phyloP scores from a whole-genome alignment of 768 basidiomycete genomes.

The Pleurotus platypus region DNA sequence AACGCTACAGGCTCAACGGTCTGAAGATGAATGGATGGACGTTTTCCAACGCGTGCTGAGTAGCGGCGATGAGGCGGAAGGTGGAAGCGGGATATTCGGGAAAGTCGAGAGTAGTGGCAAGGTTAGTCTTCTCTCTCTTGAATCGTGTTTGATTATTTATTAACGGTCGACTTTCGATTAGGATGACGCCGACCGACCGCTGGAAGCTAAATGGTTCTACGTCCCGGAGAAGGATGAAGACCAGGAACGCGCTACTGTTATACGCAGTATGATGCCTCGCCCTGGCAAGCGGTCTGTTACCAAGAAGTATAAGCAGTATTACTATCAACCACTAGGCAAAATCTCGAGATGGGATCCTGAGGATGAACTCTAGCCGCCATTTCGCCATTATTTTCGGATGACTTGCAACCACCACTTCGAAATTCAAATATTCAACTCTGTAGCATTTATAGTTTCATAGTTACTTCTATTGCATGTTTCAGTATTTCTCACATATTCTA shows the following conservation, averaged over 20 bases:
- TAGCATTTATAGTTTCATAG: too few relatives aligned
- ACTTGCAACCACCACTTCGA: too few relatives aligned
- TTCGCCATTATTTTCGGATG: too few relatives aligned
- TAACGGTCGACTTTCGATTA: slow-evolving; percentile 16
- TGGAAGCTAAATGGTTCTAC: slow-evolving; percentile 75
- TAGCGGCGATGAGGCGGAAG: slow-evolving; percentile 32
- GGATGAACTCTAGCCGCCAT: slow-evolving; percentile 42
- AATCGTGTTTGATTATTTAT: too few relatives aligned
- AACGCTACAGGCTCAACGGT: slow-evolving; percentile 36
- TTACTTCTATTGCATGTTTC: too few relatives aligned
- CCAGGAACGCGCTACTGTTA: slow-evolving; percentile 62
- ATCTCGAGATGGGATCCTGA: slow-evolving; percentile 74
- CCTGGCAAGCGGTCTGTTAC: slow-evolving; percentile 72
- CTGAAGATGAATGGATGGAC: slow-evolving; percentile 44
- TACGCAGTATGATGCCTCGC: slow-evolving; percentile 72
- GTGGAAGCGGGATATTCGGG: slow-evolving; percentile 62
- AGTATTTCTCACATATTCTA: too few relatives aligned
- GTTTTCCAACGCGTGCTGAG: slow-evolving; percentile 50
- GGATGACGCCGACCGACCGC: slow-evolving; percentile 45
- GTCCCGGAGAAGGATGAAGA: slow-evolving; percentile 70
- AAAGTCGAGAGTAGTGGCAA: slow-evolving; percentile 66
- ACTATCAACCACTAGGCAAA: slow-evolving; percentile 71
- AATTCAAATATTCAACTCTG: too few relatives aligned
- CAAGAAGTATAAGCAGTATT: slow-evolving; percentile 85
- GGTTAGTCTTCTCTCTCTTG: slow-evolving; percentile 28